Base-by-base conservation (phyloP, 306 rosid species). In the Citrullus colocynthis region DNA sequence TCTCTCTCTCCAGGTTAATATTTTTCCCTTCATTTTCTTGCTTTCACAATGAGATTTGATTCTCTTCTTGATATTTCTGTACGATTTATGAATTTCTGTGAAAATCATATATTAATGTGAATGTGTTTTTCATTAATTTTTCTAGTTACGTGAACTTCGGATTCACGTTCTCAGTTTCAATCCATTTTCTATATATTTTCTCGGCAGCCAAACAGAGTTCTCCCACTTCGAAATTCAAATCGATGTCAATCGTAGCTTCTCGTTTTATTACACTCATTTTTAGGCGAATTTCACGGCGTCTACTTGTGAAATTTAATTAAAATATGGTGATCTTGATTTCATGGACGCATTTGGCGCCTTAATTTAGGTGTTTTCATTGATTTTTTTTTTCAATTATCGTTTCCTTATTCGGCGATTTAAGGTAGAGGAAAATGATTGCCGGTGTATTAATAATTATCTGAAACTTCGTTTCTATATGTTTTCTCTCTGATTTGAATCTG, bases 121-220 rank as follows among this genome's bases (percentile, higher is more conserved):
- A 1, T 36, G 24, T 7, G 6, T 8, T 61, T 13, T 61, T 56
- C 61, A n/a, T 37, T 16, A 52, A 6, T 52, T 52, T 34, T 64
- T 64, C 14, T 36, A 18, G 71, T 17, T 63, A 17, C 45, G 71
- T 63, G 21, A 63, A 63, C 71, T 63, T 63, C 36, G 74, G 74
- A 67, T 20, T 39, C 14, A 18, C 51, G 51, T 17, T 36, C 42
- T 2, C 2, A 65, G 5, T n/a, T 69, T 69, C 56, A 12, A 42
- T 21, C 56, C 55, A 7, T 42, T 42, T 44, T 41, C 74, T 10
- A 11, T 55, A 52, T 18, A 49, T 69, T 80, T 74, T 84, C 82
- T 80, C 37, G 54, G 70, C 61, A 79, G 32, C 80, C 81, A 84
- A 80, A 75, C 78, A 56, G 52, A 36, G 54, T 51, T 32, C 32